phyloP scores from a whole-genome alignment of 106 monocot species.

The Agapanthus africanus region DNA sequence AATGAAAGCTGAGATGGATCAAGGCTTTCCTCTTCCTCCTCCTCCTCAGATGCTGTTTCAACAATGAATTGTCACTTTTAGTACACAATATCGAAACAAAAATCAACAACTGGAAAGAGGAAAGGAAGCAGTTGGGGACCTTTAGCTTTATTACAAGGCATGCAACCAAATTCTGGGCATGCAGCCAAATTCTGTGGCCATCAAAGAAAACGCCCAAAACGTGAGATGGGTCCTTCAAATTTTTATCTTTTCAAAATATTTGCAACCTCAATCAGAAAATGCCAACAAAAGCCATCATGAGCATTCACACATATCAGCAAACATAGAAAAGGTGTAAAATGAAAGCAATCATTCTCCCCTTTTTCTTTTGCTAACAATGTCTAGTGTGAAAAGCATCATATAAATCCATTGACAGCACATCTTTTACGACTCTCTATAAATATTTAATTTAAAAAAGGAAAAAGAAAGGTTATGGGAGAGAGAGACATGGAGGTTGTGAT shows the following conservation, averaged over 20 bases:
- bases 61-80: neutral
- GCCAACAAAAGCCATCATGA: neutral
- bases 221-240: neutral
- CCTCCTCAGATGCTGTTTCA: neutral
- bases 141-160: neutral
- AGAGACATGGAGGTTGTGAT: neutral
- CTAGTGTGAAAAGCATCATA: neutral
- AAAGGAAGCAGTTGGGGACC: neutral
- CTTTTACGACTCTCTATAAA: neutral
- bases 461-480: neutral
- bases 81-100: neutral
- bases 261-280: neutral
- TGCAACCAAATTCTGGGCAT: conserved; percentile 21
- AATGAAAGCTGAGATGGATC: conserved; percentile 23
- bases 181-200: conserved; percentile 22
- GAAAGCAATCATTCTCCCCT: neutral
- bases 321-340: neutral
- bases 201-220: neutral
- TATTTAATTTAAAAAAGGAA: neutral
- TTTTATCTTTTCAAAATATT: neutral
- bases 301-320: neutral
- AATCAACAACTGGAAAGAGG: conserved; percentile 7
- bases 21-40: conserved; percentile 2
- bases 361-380: neutral
- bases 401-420: neutral